Conservation (phyloP, 164 flowering plant genomes). For the Chimonanthus praecox region DNA sequence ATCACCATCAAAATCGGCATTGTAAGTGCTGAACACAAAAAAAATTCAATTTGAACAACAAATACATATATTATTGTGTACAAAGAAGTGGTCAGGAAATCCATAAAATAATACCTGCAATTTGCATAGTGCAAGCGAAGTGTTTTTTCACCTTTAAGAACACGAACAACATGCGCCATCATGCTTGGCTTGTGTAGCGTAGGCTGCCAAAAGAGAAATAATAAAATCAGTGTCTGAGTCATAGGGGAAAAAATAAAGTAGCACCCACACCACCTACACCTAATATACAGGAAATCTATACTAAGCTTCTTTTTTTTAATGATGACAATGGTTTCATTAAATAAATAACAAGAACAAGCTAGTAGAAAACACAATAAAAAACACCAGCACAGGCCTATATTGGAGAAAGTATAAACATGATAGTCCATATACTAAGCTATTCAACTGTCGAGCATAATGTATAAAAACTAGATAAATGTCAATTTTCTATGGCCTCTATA, state of each 20-base stretch:
- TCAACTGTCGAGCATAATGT: not conserved
- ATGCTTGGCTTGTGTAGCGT: constrained; percentile 98
- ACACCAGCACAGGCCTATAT: too few species aligned
- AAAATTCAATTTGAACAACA: not conserved
- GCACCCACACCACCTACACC: not conserved
- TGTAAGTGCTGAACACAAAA: constrained; percentile 57
- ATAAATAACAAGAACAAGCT: too few species aligned
- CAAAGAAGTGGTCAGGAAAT: not conserved
- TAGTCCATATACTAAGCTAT: too few species aligned
- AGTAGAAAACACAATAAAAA: too few species aligned
- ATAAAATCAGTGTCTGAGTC: not conserved
- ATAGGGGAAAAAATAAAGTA: not conserved
- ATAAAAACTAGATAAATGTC: too few species aligned
- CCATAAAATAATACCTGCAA: constrained; percentile 60
- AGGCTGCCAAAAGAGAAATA: constrained; percentile 50
- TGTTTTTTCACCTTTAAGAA: constrained; percentile 86
- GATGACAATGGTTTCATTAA: too few species aligned
- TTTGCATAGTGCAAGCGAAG: constrained; percentile 97
- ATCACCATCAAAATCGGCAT: constrained; percentile 99
- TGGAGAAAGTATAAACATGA: too few species aligned
- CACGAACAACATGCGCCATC: constrained; percentile 96
- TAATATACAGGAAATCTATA: not conserved
- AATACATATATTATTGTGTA: too few species aligned
- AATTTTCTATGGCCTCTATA: not conserved
- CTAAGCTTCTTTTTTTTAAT: too few species aligned